phyloP scores from a whole-genome alignment of 2,329 filamentous ascomycete species.

The Tolypocladium capitatum region DNA sequence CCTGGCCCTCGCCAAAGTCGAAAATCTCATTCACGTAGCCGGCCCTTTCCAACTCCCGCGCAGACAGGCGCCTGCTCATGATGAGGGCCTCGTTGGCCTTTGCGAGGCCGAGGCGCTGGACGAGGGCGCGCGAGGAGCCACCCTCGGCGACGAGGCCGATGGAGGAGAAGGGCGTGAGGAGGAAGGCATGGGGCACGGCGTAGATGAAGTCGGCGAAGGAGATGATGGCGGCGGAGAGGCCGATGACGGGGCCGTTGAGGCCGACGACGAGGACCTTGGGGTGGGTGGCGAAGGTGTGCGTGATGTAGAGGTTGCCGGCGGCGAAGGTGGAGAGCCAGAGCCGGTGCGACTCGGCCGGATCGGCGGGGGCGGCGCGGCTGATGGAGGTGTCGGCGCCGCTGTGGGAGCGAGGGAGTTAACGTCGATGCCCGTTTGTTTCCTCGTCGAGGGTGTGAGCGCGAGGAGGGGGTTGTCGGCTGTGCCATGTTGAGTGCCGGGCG shows the following conservation, averaged over 20 bases:
- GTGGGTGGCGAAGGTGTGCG: constrained; percentile 82
- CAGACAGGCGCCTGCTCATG: constrained; percentile 67
- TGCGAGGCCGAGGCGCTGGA: constrained; percentile 62
- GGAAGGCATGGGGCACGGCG: constrained; percentile 63
- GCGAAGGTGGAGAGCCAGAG: constrained; percentile 61
- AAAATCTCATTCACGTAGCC: constrained; percentile 86
- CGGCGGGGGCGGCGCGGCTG: constrained; percentile 26
- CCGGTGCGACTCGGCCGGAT: constrained; percentile 24
- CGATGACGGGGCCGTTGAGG: constrained; percentile 83
- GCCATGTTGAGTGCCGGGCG: not conserved
- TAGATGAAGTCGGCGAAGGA: constrained; percentile 90
- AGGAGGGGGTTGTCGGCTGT: not conserved
- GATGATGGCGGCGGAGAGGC: constrained; percentile 72
- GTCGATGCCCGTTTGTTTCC: not conserved
- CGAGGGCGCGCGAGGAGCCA: constrained; percentile 64
- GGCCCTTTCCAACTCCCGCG: constrained; percentile 57
- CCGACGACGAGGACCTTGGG: constrained; percentile 86
- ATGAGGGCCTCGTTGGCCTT: constrained; percentile 89
- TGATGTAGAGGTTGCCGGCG: constrained; percentile 77
- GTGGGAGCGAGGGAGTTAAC: not conserved
- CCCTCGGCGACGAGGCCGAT: constrained; percentile 86
- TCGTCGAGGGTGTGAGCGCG: not conserved
- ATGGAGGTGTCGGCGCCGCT: constrained; percentile 71
- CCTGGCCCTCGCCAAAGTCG: constrained; percentile 43
- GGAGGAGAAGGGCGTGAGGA: constrained; percentile 84